A percentile compares a stretch with the other conserved stretches of the same genome.
These are phyloP conservation scores for Cladorrhinum samala DNA, from an alignment of 495 filamentous ascomycete species.

Conservation along the genomic window DNA sequence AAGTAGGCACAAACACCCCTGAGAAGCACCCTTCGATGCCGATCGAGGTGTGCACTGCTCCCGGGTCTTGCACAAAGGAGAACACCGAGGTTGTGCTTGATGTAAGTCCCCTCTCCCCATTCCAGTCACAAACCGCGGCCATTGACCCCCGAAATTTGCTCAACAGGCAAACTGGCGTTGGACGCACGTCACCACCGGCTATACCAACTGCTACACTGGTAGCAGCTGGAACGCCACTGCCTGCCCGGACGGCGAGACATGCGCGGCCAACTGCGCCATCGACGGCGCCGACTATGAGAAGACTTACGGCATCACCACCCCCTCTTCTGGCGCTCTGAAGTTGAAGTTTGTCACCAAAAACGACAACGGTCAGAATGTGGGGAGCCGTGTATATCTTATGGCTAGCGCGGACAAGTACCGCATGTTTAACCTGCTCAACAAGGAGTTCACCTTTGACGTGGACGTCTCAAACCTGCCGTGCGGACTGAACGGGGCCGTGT, in stretches of 20 bases:
- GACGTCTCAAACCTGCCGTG: constrained; percentile 62
- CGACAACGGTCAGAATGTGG: constrained; percentile 48
- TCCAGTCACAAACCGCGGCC: background rate
- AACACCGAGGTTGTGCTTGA: constrained; percentile 53
- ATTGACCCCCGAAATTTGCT: background rate
- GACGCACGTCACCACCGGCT: constrained; percentile 49
- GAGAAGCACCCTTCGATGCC: constrained; percentile 54
- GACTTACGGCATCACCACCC: constrained; percentile 57
- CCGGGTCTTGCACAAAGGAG: constrained; percentile 46
- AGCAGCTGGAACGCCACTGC: constrained; percentile 50
- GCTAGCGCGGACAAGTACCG: constrained; percentile 52
- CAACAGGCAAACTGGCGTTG: constrained; percentile 58
- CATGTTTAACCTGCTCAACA: constrained; percentile 56
- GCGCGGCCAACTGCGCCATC: constrained; percentile 54
- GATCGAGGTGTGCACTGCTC: constrained; percentile 46
- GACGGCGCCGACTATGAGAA: constrained; percentile 57
- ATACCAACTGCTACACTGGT: constrained; percentile 61
- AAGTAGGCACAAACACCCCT: constrained; percentile 42
- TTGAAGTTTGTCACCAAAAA: constrained; percentile 55
- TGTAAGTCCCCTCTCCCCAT: constrained; percentile 10
- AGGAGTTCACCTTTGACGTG: constrained; percentile 66
- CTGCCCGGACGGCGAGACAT: constrained; percentile 49
- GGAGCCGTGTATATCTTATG: constrained; percentile 59
- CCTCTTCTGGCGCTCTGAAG: constrained; percentile 44
- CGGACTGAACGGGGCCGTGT: constrained; percentile 66